Evolutionary conservation across 163 green algal genomes (phyloP).

Genomic region (Trebouxia gelatinosa): DNA sequence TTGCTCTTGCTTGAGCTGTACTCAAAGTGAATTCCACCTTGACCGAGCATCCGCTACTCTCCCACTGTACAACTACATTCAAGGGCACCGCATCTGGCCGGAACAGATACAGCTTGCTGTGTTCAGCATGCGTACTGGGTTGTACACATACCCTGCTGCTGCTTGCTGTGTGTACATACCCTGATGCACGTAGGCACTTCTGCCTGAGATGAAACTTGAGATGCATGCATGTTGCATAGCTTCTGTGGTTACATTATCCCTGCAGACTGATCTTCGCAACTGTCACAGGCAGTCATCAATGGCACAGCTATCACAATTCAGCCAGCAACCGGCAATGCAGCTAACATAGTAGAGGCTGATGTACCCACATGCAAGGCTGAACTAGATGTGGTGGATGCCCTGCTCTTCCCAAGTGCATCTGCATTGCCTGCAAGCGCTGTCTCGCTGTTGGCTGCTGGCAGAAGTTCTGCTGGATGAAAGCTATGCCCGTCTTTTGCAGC

Average conservation of each 20-base stretch:
- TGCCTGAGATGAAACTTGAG: neutral
- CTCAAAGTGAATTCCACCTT: neutral
- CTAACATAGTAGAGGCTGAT: neutral
- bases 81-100: neutral
- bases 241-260: no score
- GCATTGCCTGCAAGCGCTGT: constrained; percentile 6
- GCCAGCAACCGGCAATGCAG: neutral
- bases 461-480: neutral
- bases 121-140: neutral
- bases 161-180: neutral
- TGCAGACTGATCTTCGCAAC: no score
- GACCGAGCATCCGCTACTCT: neutral
- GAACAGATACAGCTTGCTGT: neutral
- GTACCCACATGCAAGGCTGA: neutral
- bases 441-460: neutral
- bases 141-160: neutral
- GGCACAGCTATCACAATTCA: neutral
- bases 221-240: neutral
- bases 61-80: no score
- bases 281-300: neutral
- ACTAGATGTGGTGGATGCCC: neutral
- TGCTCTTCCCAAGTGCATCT: neutral
- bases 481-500: no score
- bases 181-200: no score
- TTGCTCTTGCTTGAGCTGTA: no score